Conservation (phyloP, 1,284 basidiomycete species). For the Takashimella koratensis region DNA sequence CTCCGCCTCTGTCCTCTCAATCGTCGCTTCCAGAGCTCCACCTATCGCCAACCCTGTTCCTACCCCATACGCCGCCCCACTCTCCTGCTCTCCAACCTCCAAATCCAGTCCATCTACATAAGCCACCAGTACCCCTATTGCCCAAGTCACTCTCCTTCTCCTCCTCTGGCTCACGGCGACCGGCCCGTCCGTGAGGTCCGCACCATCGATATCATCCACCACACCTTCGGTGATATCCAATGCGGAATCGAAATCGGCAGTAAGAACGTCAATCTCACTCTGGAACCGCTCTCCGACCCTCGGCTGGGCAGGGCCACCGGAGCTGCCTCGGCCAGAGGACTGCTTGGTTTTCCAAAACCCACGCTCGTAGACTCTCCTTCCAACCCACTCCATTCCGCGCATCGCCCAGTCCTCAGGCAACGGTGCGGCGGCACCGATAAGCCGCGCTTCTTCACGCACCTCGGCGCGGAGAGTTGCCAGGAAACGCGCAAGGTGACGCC, state of each 20-base stretch:
- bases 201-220: conserved; percentile 60
- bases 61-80: neutral
- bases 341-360: conserved; percentile 73
- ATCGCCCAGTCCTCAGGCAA: conserved; percentile 94
- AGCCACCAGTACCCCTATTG: conserved; percentile 65
- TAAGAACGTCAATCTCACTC: conserved; percentile 73
- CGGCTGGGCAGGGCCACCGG: conserved; percentile 52
- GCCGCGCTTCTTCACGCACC: conserved; percentile 56
- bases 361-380: conserved; percentile 78
- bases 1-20: conserved; percentile 66
- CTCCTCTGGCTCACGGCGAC: conserved; percentile 51
- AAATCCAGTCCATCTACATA: conserved; percentile 73
- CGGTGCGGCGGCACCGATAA: conserved; percentile 57
- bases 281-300: conserved; percentile 47
- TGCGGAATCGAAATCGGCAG: conserved; percentile 55
- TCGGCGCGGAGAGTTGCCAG: conserved; percentile 54
- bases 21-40: conserved; percentile 66
- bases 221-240: conserved; percentile 63
- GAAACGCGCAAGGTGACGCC: conserved; percentile 69
- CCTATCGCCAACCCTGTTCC: conserved; percentile 57
- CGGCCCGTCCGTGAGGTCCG: conserved; percentile 53
- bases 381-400: conserved; percentile 92
- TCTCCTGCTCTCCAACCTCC: conserved; percentile 33
- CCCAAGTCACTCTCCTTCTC: conserved; percentile 72
- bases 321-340: conserved; percentile 31